Conservation (phyloP, 768 basidiomycete species). For the Auriscalpium orientale region DNA sequence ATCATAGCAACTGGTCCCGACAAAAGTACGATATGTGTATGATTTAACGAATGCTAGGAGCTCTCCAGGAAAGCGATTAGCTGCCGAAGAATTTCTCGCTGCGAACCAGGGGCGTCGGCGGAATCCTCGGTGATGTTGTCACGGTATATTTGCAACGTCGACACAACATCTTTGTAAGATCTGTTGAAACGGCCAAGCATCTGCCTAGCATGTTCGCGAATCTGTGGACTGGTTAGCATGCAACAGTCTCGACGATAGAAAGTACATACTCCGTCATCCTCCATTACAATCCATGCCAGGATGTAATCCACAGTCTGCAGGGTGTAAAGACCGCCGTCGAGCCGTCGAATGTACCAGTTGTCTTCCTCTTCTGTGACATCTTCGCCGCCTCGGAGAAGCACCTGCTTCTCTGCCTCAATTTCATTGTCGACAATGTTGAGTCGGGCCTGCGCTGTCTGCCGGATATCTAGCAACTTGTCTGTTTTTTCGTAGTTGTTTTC, state of each 20-base stretch:
- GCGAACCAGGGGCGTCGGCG: slow-evolving; percentile 36
- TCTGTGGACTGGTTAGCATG: slow-evolving; percentile 35
- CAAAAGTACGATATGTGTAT: slow-evolving; percentile 13
- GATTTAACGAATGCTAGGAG: slow-evolving; percentile 18
- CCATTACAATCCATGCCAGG: slow-evolving; percentile 92
- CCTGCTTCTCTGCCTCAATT: slow-evolving; percentile 64
- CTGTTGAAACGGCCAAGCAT: slow-evolving; percentile 72
- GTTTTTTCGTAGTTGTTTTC: slow-evolving; percentile 90
- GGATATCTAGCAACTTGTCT: slow-evolving; percentile 84
- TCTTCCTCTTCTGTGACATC: slow-evolving; percentile 55
- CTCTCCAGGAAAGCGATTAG: slow-evolving; percentile 56
- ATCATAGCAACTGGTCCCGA: slow-evolving; percentile 8
- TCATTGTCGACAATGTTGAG: slow-evolving; percentile 56
- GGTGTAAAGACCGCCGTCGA: slow-evolving; percentile 84
- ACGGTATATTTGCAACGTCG: slow-evolving; percentile 62
- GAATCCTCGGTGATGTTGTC: slow-evolving; percentile 63
- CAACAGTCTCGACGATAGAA: neutral
- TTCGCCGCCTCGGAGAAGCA: slow-evolving; percentile 49
- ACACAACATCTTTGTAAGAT: slow-evolving; percentile 61
- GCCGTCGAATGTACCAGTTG: slow-evolving; percentile 72
- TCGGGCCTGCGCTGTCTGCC: slow-evolving; percentile 60
- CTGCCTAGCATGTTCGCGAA: slow-evolving; percentile 63
- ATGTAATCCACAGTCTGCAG: slow-evolving; percentile 92
- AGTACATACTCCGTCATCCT: slow-evolving; percentile 86
- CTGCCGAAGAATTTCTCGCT: slow-evolving; percentile 60